phyloP scores from a whole-genome alignment of 2,329 filamentous ascomycete species.

The Aphanocladium album region DNA sequence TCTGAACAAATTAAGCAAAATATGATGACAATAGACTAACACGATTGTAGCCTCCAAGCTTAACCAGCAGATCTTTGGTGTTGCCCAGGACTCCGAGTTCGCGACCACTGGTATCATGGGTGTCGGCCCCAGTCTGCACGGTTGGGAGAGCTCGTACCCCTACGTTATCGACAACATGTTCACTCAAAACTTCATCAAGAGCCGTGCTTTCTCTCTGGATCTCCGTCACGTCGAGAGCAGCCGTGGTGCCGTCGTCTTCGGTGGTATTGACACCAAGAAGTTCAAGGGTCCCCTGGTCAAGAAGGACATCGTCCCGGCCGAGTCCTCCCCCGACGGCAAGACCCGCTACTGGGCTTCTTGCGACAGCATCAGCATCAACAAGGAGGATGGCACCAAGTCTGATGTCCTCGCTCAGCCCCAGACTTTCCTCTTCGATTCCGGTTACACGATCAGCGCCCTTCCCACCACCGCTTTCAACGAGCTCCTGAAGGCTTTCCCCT shows the following conservation, averaged over 20 bases:
- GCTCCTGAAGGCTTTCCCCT: conserved; percentile 39
- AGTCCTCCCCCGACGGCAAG: conserved; percentile 27
- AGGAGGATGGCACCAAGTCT: conserved; percentile 31
- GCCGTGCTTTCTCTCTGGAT: conserved; percentile 32
- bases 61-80: conserved; percentile 32
- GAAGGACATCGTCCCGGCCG: conserved; percentile 48
- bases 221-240: conserved; percentile 27
- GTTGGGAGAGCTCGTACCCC: conserved; percentile 32
- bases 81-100: conserved; percentile 27
- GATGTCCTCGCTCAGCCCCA: conserved; percentile 39
- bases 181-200: conserved; percentile 31
- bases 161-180: conserved; percentile 30
- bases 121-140: conserved; percentile 26
- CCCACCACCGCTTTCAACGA: conserved; percentile 49
- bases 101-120: conserved; percentile 30
- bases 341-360: conserved; percentile 40
- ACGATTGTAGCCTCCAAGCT: conserved; percentile 23
- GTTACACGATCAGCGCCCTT: conserved; percentile 62
- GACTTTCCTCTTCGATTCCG: conserved; percentile 58
- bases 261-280: conserved; percentile 53
- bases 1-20: not conserved
- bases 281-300: conserved; percentile 49
- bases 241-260: conserved; percentile 41
- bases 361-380: conserved; percentile 30
- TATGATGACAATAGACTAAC: not conserved